Evolutionary conservation across 495 filamentous ascomycete genomes (phyloP), one percentile per base, ranked within the genome.

Genomic region (Penicillium fimorum): DNA sequence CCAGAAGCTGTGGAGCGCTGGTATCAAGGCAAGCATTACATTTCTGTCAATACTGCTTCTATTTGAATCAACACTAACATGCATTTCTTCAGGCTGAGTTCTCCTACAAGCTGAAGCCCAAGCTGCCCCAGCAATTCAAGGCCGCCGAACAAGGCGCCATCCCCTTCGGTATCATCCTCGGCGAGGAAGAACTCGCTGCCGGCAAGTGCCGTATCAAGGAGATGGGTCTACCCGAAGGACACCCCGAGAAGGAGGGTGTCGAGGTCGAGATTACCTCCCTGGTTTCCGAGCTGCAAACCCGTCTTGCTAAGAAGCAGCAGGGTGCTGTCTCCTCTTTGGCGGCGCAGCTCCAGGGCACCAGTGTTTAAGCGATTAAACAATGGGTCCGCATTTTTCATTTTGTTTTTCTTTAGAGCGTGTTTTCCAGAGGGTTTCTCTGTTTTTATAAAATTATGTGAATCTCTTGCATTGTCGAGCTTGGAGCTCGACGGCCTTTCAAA

Each of bases 231-330:
- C 76, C 78, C 2, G 85, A 91, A 29, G 89, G 84, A 35, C 88
- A 95, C 76, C 84, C 89, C 0, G 90, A 96, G 65, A 96, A 96
- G 78, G 87, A 93, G 30, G 91, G 90, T 47, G 83, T 90, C 32
- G 69, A 91, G 59, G 83, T 96, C 10, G 77, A 82, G 29, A 72
- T 84, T 35, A 68, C 65, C 29, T 76, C 85, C 44, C 62, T 94
- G 51, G 79, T 87, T 8, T 44, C 72, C 12, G 88, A 95, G 70
- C 76, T 94, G 45, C 70, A 74, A 56, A n/a, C 51, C 13, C 66
- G 69, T 15, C 62, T 73, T n/a, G 59, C 56, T 2, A 50, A 59
- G 59, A 72, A 70, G 57, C 59, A 58, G 29, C 45, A 49, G 3
- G 64, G 57, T 10, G 43, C 51, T 42, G 60, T 65, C 11, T 41